Evolutionary conservation across 768 basidiomycete species (phyloP), one percentile per base, ranked within the genome.

Genomic region (Suillus occidentalis): DNA sequence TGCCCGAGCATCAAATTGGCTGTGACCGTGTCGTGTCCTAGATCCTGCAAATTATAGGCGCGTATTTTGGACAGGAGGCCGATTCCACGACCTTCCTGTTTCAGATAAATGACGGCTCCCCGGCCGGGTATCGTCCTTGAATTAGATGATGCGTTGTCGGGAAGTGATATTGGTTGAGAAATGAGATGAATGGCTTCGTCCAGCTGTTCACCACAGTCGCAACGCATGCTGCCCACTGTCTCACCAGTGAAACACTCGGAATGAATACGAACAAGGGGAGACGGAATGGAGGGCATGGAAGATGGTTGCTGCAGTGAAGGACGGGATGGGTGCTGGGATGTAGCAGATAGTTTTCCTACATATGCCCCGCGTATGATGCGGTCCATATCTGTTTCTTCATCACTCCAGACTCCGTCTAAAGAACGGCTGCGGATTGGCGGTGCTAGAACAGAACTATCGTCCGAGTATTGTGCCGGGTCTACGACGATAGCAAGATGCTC

Each of bases 191-290:
- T 88, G n/a, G 97, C 95, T 75, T 98, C 97, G 78, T 99, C 96
- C 5, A 99, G 84, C 76, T 99, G 97, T 77, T 99, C 96, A 16
- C 97, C 97, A 73, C 97, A 99, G 76, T 99, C 97, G 74, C 97
- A 99, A 39, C 97, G 90, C 92, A 97, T 95, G 82, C 95, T 89
- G 34, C 97, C 97, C 65, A 99, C 87, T 9, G 96, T 99, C 77
- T 99, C 97, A 36, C 97, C 97, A 0, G 97, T 99, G 79, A 95
- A 99, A 76, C 97, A 99, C 76, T 99, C 97, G 36, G 95, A 97
- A 77, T 99, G 97, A 60, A 99, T 94, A 45, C 97, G 89, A 52
- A 99, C 88, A 60, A 99, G 86, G 0, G 97, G 95, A 0, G 89
- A 78, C 1, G 91, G 91, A 42, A 89, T 73, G 50, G 73, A 70